These are phyloP conservation scores for Metarhizium album DNA, from an alignment of 2,329 filamentous ascomycete species.

Conservation along the genomic window DNA sequence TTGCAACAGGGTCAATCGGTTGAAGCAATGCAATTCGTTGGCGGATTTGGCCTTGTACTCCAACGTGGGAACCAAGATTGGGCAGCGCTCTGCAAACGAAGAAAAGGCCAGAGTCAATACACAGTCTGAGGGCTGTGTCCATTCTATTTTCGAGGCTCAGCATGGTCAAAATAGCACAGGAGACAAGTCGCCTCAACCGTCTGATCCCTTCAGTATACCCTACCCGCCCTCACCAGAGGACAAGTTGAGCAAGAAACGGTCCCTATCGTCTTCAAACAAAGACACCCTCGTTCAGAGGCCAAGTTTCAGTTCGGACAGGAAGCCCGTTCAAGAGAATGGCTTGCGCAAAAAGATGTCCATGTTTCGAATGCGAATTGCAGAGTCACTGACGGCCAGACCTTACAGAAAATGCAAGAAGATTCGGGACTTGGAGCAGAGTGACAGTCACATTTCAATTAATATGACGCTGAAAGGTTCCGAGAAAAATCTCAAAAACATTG, in stretches of 20 bases:
- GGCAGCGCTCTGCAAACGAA: neutral
- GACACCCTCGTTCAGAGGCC: slow-evolving; percentile 7
- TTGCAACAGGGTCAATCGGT: slow-evolving; percentile 12
- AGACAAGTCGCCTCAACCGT: slow-evolving; percentile 13
- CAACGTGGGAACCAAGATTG: neutral
- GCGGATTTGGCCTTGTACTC: slow-evolving; percentile 17
- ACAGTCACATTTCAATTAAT: slow-evolving; percentile 2
- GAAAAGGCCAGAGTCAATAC: neutral
- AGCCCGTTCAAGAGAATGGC: slow-evolving; percentile 7
- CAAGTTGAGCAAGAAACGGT: slow-evolving; percentile 7
- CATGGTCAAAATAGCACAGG: slow-evolving; percentile 2
- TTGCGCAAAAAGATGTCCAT: slow-evolving; percentile 21
- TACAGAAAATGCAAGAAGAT: slow-evolving; percentile 7
- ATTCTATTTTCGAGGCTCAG: slow-evolving; percentile 6
- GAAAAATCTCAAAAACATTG: slow-evolving; percentile 2
- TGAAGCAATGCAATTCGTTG: slow-evolving; percentile 23
- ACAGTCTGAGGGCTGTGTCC: neutral
- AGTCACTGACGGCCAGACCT: slow-evolving; percentile 6
- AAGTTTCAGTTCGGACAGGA: slow-evolving; percentile 6
- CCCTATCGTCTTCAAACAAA: slow-evolving; percentile 7
- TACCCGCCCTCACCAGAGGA: slow-evolving; percentile 17
- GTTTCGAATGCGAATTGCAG: slow-evolving; percentile 16
- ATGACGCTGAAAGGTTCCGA: slow-evolving; percentile 3
- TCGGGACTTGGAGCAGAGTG: slow-evolving; percentile 4
- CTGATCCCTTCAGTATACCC: slow-evolving; percentile 25